Evolutionary conservation across 108 stramenopile genomes (phyloP).

Genomic region (Nannochloropsis oceanica): DNA sequence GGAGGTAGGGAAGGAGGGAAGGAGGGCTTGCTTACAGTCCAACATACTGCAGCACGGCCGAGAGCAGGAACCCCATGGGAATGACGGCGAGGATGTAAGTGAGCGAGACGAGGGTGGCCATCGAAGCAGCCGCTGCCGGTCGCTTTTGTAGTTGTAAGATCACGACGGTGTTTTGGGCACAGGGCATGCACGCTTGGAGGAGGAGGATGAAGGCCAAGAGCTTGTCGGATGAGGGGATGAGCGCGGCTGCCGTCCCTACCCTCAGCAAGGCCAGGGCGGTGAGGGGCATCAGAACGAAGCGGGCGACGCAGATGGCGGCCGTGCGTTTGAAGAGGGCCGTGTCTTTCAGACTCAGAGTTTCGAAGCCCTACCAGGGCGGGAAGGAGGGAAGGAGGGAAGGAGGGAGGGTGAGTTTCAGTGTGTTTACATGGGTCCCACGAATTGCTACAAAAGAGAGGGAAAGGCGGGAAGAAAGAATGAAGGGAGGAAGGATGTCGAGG

Average conservation of each 20-base stretch:
- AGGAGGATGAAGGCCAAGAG: conserved; percentile 27
- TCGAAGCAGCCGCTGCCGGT: conserved; percentile 6
- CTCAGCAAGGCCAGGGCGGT: conserved; percentile 1
- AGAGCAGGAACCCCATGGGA: conserved; percentile 18
- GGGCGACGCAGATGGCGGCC: conserved; percentile 17
- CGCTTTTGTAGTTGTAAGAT: conserved; percentile 31
- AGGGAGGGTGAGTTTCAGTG: too few species aligned
- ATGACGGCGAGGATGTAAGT: conserved; percentile 5
- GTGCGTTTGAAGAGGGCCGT: neutral
- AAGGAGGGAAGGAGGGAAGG: too few species aligned
- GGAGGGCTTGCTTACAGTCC: too few species aligned
- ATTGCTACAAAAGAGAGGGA: too few species aligned
- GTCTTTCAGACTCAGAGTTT: too few species aligned
- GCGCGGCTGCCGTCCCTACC: neutral
- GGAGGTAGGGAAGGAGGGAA: too few species aligned
- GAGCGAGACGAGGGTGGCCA: conserved; percentile 1
- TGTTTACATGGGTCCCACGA: neutral
- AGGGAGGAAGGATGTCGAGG: too few species aligned
- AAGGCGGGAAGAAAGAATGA: too few species aligned
- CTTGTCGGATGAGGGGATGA: conserved; percentile 24
- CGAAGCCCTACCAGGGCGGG: too few species aligned
- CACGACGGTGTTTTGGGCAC: conserved; percentile 35
- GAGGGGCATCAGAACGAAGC: conserved; percentile 29
- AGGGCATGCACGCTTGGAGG: conserved; percentile 36
- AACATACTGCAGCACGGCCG: conserved; percentile 8